Evolutionary conservation across 371 early-diverging fungal species (phyloP), one percentile per base, ranked within the genome.

Genomic region (Blakeslea trispora): DNA sequence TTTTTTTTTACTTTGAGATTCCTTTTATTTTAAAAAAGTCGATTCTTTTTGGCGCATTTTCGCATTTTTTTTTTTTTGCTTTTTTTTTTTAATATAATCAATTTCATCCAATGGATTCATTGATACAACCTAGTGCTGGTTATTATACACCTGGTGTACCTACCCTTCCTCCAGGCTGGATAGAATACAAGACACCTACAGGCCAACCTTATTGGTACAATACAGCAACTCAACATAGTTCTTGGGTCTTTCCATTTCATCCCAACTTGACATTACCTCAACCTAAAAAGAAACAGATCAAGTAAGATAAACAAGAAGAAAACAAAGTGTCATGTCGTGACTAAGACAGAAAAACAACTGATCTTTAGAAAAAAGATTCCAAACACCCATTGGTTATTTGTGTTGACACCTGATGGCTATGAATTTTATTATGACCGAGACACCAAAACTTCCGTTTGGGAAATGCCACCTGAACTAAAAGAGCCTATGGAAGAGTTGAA

Each of bases 361-460:
- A n/a, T n/a, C n/a, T n/a, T n/a, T n/a, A 86, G 87, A 52, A 82
- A 77, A 23, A 79, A 76, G 46, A 83, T 93, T 39, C 83, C 89
- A 40, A 80, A 82, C n/a, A 82, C 90, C 0, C 63, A 71, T 5
- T 93, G 93, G 93, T 77, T 82, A 45, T 81, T 93, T 54, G 85
- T 91, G 0, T 73, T 77, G 49, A 91, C 92, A n/a, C 77, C 71
- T 32, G 72, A 74, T 19, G 86, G 88, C 21, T 81, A 88, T 48
- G 91, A 91, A 22, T 92, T 90, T 63, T 93, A 79, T 57, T 88
- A 82, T 59, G 83, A 91, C 75, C 69, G 81, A 39, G 77, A 82
- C 11, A 88, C 86, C 1, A 85, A 86, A 49, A 67, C 72, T 18
- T 81, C 86, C 0, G 74, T 84, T 13, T 93, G 93, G 93, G 87